phyloP scores from a whole-genome alignment of 306 rosid genomes.

The Quercus wislizeni region DNA sequence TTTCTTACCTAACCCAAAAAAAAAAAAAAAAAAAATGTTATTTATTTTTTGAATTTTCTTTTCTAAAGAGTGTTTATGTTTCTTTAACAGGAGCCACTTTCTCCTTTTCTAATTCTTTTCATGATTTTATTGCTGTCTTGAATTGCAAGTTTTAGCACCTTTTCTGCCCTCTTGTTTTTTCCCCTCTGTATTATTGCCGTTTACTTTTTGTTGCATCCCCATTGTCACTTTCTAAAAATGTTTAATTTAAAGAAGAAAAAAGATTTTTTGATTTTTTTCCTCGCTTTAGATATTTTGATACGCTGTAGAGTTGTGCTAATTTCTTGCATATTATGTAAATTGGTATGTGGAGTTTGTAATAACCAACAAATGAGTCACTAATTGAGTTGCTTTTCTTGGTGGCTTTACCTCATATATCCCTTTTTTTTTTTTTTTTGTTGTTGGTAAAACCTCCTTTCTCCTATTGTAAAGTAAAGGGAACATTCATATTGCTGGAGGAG shows the following conservation, averaged over 20 bases:
- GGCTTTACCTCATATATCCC: background rate
- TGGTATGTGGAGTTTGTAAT: background rate
- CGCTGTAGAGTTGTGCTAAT: background rate
- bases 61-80: background rate
- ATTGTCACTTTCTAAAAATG: background rate
- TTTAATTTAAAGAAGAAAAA: background rate
- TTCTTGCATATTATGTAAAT: background rate
- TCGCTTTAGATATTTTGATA: background rate
- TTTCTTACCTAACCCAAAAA: no score
- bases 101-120: background rate
- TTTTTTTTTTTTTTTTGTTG: background rate
- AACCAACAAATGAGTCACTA: background rate
- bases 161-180: background rate
- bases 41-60: background rate
- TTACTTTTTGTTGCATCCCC: background rate
- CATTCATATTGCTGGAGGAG: background rate
- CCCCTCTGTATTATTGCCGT: background rate
- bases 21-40: no score
- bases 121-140: background rate
- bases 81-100: background rate
- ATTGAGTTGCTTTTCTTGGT: background rate
- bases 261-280: background rate
- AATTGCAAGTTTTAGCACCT: background rate
- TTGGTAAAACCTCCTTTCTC: background rate
- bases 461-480: background rate